phyloP scores from a whole-genome alignment of 1,284 basidiomycete species.

The Apiotrichum gracile region DNA sequence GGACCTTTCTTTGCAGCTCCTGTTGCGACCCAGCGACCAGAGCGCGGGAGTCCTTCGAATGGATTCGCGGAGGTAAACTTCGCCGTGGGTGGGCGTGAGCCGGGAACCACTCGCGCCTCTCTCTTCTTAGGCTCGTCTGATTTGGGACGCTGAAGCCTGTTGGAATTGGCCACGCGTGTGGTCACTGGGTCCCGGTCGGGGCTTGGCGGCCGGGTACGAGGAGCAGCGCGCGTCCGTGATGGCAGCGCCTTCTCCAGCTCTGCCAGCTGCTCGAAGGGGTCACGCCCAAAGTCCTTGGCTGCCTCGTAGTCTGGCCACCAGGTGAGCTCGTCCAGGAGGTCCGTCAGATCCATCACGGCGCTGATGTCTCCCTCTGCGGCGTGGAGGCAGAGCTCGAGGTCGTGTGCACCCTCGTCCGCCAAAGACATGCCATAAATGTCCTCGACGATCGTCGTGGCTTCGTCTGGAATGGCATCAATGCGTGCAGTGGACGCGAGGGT shows the following conservation, averaged over 20 bases:
- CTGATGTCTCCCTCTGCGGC: constrained; percentile 33
- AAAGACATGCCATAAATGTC: constrained; percentile 29
- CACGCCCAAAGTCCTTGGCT: constrained; percentile 8
- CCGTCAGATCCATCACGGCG: constrained; percentile 40
- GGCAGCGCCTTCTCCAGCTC: neutral
- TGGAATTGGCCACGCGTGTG: constrained; percentile 3
- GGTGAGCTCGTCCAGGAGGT: constrained; percentile 33
- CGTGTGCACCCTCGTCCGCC: constrained; percentile 1
- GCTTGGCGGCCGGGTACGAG: neutral
- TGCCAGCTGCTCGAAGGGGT: constrained; percentile 2
- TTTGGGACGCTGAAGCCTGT: constrained; percentile 7
- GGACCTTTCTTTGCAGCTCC: neutral
- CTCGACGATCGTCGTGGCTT: constrained; percentile 22
- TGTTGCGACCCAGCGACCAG: neutral
- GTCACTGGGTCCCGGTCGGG: neutral
- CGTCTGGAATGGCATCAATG: neutral
- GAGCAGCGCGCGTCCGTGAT: neutral
- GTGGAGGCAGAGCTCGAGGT: constrained; percentile 22
- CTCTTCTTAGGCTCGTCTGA: neutral
- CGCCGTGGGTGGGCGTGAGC: neutral
- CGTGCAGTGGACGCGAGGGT: constrained; percentile 18
- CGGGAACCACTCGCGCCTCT: neutral
- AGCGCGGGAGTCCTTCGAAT: neutral
- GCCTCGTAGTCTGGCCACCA: constrained; percentile 34
- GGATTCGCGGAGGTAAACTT: neutral